phyloP scores from a whole-genome alignment of 2,329 filamentous ascomycete genomes.

The Cladosporium halotolerans region DNA sequence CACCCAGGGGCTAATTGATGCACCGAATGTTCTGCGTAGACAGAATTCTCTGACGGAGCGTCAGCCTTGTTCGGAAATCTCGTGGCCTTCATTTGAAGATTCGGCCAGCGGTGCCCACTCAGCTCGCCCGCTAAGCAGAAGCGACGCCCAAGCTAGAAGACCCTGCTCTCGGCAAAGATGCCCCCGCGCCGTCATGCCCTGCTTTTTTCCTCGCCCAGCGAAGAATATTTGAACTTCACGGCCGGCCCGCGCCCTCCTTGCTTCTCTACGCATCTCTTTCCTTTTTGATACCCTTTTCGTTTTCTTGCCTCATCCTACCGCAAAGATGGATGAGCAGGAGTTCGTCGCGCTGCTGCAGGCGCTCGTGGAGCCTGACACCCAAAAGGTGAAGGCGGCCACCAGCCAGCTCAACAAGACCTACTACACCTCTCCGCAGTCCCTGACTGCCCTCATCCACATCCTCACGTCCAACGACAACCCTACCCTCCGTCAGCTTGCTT shows the following conservation, averaged over 20 bases:
- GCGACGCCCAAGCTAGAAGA: background rate
- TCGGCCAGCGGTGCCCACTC: background rate
- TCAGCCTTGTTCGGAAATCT: background rate
- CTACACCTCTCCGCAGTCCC: constrained; percentile 77
- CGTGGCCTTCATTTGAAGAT: background rate
- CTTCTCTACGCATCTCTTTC: constrained; percentile 3
- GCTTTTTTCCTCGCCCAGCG: background rate
- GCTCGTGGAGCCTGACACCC: constrained; percentile 81
- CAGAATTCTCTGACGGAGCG: background rate
- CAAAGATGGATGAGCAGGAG: constrained; percentile 68
- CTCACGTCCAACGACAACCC: constrained; percentile 68
- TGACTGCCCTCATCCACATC: constrained; percentile 82
- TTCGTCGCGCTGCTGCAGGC: constrained; percentile 83
- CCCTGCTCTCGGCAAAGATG: background rate
- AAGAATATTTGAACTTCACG: background rate
- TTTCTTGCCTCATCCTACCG: constrained; percentile 8
- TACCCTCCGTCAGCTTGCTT: constrained; percentile 78
- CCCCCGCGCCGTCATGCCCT: background rate
- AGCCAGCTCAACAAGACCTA: constrained; percentile 87
- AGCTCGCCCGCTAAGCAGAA: background rate
- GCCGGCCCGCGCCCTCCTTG: background rate
- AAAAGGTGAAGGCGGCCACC: constrained; percentile 71
- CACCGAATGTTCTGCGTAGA: too few species aligned
- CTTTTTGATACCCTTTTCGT: constrained; percentile 7
- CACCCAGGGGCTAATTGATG: background rate